These are phyloP conservation scores for Hyaloscypha hepaticicola DNA, from an alignment of 495 filamentous ascomycete genomes.

Conservation along the genomic window DNA sequence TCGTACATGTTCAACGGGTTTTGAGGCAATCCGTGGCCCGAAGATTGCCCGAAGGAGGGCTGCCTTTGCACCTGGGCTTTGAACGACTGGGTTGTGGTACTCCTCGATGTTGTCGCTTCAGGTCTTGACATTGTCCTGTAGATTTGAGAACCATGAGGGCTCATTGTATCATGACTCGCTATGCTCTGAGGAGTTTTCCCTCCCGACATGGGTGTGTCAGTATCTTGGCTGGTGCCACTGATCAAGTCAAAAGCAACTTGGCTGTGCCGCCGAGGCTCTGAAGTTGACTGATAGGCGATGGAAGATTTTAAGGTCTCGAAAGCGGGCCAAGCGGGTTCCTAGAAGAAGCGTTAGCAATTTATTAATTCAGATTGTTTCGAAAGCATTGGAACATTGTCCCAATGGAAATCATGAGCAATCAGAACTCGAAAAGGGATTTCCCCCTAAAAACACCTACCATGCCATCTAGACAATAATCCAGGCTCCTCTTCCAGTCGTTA, in stretches of 20 bases:
- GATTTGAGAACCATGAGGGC: slow-evolving; percentile 11
- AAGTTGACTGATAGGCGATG: slow-evolving; percentile 10
- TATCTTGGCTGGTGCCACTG: slow-evolving; percentile 19
- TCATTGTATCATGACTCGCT: slow-evolving; percentile 13
- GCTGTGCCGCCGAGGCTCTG: slow-evolving; percentile 17
- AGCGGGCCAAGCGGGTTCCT: slow-evolving; percentile 28
- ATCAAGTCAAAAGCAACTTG: slow-evolving; percentile 31
- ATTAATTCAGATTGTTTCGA: too few species aligned
- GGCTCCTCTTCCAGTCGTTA: slow-evolving; percentile 26
- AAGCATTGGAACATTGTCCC: too few species aligned
- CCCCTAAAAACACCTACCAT: too few species aligned
- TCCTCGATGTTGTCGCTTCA: neutral
- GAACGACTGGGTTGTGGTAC: neutral
- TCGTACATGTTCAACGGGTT: slow-evolving; percentile 24
- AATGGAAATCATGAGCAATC: too few species aligned
- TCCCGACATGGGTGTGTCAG: slow-evolving; percentile 23
- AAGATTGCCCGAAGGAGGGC: slow-evolving; percentile 20
- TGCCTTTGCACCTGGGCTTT: neutral
- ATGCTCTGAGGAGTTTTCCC: slow-evolving; percentile 27
- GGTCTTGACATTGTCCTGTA: neutral
- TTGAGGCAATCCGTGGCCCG: slow-evolving; percentile 16
- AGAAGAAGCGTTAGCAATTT: too few species aligned
- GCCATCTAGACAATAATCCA: slow-evolving; percentile 25
- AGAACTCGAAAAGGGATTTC: too few species aligned
- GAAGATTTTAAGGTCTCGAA: slow-evolving; percentile 28